These are phyloP conservation scores for Handroanthus guayacan DNA, from an alignment of 257 asterid genomes.

Conservation along the genomic window DNA sequence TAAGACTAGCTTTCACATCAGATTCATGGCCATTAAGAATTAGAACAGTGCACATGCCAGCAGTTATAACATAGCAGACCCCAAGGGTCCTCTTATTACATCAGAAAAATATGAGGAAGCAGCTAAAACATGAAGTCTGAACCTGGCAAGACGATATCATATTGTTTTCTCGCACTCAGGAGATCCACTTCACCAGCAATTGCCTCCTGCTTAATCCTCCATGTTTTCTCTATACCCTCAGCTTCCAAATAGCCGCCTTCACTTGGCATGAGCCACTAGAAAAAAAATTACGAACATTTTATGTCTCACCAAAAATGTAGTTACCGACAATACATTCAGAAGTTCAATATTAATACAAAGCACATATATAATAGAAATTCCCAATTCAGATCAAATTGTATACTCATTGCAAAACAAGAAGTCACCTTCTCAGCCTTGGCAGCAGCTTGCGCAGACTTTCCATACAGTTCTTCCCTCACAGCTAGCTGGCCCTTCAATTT, in stretches of 20 bases:
- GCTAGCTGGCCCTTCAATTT: constrained; percentile 88
- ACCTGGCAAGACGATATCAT: constrained; percentile 97
- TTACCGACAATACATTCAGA: background rate
- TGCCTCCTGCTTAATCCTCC: constrained; percentile 80
- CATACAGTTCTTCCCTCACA: constrained; percentile 74
- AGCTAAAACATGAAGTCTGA: constrained; percentile 31
- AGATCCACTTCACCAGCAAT: constrained; percentile 82
- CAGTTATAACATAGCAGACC: background rate
- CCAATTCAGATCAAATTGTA: background rate
- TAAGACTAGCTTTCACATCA: background rate
- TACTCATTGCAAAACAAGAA: constrained; percentile 26
- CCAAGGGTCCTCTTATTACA: background rate
- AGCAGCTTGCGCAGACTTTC: constrained; percentile 81
- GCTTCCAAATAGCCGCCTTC: constrained; percentile 82
- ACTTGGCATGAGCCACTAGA: constrained; percentile 89
- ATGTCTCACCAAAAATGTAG: background rate
- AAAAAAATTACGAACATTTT: constrained; percentile 25
- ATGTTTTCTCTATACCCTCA: constrained; percentile 91
- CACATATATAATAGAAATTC: background rate
- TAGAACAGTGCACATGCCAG: background rate
- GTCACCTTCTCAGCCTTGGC: constrained; percentile 88
- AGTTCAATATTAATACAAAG: background rate
- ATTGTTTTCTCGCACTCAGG: constrained; percentile 74
- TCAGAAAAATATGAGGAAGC: constrained; percentile 27
- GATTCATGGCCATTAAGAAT: background rate